A percentile compares a stretch with the other conserved stretches of the same genome.
These are phyloP conservation scores for Avena sativa DNA, from an alignment of 176 grass and related monocot species.

Conservation along the genomic window DNA sequence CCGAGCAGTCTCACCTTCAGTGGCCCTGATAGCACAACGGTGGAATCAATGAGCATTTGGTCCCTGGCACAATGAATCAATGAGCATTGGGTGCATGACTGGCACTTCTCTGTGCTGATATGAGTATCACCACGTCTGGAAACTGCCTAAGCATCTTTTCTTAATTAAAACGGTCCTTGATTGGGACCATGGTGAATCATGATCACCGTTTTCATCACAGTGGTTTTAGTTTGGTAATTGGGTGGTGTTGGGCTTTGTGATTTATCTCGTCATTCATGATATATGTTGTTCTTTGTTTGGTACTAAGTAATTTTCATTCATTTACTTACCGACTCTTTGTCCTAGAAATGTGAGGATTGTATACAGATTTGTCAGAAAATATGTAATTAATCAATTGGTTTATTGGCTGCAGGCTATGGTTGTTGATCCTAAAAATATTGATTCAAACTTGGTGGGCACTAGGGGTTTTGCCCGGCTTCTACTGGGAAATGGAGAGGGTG, in stretches of 20 bases:
- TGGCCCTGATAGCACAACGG: neutral
- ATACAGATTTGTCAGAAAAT: neutral
- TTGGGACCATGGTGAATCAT: neutral
- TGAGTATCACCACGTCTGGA: too few relatives aligned
- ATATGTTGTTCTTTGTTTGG: neutral
- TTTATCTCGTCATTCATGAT: neutral
- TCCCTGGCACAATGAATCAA: neutral
- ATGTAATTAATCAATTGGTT: neutral
- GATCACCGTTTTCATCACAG: neutral
- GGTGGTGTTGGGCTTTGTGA: neutral
- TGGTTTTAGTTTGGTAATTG: neutral
- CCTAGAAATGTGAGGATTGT: neutral
- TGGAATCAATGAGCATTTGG: too few relatives aligned
- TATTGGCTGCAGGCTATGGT: neutral
- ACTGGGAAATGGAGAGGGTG: neutral
- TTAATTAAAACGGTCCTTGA: neutral
- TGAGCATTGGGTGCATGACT: neutral
- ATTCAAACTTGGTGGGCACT: neutral
- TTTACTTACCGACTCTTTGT: neutral
- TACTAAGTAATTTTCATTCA: neutral
- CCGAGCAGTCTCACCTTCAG: too few relatives aligned
- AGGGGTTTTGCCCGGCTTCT: neutral
- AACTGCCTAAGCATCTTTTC: neutral
- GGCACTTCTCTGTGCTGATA: neutral
- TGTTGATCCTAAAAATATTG: neutral